Conservation (phyloP, 2,329 filamentous ascomycete species). For the Ceratocystis destructans region DNA sequence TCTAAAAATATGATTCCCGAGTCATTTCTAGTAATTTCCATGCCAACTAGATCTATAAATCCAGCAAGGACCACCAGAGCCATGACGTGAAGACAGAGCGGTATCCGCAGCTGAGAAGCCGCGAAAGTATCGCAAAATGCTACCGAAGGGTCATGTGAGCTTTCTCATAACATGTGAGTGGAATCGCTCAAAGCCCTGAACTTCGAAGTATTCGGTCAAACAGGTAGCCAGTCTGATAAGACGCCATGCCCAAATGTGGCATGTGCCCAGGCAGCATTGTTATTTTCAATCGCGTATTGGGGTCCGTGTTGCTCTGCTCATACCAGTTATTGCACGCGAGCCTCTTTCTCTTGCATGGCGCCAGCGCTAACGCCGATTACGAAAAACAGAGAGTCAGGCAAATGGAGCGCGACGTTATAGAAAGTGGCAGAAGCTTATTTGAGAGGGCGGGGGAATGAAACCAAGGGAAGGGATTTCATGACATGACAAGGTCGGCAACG, state of each 20-base stretch:
- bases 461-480: no score
- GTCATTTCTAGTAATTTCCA: background rate
- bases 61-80: background rate
- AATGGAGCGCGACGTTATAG: no score
- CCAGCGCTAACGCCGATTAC: no score
- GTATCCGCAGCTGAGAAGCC: background rate
- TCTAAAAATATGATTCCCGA: background rate
- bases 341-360: background rate
- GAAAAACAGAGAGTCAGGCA: no score
- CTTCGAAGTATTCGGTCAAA: background rate
- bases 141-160: background rate
- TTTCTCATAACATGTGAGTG: background rate
- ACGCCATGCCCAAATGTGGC: background rate
- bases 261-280: background rate
- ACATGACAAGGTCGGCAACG: no score
- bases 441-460: no score
- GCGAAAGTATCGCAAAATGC: background rate
- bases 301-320: background rate
- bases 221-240: background rate
- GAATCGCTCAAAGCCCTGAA: background rate
- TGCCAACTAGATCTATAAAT: background rate
- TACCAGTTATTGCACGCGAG: background rate
- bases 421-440: no score
- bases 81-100: background rate
- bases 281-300: background rate